These are phyloP conservation scores for Leersia perrieri DNA, from an alignment of 176 grass and related monocot species.

Conservation along the genomic window DNA sequence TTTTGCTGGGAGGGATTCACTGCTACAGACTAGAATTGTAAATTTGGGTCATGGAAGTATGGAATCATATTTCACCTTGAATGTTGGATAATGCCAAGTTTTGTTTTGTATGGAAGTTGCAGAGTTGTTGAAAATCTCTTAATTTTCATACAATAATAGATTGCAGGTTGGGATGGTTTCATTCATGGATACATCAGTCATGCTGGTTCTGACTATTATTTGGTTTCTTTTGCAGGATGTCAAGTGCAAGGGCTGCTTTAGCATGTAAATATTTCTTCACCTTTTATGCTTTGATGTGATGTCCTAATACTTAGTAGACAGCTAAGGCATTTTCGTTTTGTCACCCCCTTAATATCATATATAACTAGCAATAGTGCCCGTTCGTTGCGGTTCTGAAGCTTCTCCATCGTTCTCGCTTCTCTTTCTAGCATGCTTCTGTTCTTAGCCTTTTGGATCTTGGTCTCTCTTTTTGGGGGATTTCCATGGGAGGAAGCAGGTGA, in stretches of 20 bases:
- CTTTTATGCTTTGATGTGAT: background rate
- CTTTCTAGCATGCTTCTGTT: too few species aligned
- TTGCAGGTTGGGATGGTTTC: background rate
- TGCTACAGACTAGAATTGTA: too few species aligned
- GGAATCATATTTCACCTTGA: too few species aligned
- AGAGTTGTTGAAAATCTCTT: too few species aligned
- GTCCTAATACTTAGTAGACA: background rate
- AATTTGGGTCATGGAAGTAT: too few species aligned
- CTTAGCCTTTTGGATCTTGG: background rate
- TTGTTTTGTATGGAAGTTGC: too few species aligned
- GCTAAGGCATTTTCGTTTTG: background rate
- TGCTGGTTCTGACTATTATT: background rate
- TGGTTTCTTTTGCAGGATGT: constrained; percentile 50
- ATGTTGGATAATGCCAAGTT: too few species aligned
- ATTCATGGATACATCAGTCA: background rate
- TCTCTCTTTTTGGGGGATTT: background rate
- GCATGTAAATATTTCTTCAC: constrained; percentile 53
- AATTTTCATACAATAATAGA: background rate
- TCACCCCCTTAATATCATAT: too few species aligned
- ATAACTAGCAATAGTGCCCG: too few species aligned
- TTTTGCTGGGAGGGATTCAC: too few species aligned
- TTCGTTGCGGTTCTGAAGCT: too few species aligned
- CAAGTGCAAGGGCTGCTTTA: constrained; percentile 75
- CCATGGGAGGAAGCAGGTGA: constrained; percentile 29
- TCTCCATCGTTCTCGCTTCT: rapidly evolving